Evolutionary conservation across 106 monocot species (phyloP).

Genomic region (Apostasia shenzhenica): DNA sequence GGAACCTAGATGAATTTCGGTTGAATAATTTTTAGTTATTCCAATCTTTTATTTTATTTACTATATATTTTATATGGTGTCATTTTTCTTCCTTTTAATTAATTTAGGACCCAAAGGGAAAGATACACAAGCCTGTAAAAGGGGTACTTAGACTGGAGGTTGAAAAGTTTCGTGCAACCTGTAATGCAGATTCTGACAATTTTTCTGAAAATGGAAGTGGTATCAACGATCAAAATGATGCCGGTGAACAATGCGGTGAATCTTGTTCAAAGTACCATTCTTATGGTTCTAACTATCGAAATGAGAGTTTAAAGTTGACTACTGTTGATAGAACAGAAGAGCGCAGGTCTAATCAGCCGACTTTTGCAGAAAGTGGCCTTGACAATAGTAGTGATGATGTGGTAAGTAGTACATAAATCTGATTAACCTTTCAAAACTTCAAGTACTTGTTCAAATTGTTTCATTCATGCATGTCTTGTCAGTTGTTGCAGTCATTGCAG

Average conservation of each 20-base stretch:
- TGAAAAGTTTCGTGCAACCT: constrained; percentile 60
- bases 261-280: constrained; percentile 20
- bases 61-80: not conserved
- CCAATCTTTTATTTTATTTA: not conserved
- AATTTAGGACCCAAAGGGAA: constrained; percentile 85
- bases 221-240: constrained; percentile 47
- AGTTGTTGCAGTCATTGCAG: too few relatives aligned
- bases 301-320: constrained; percentile 18
- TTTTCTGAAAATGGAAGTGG: constrained; percentile 74
- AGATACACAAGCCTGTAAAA: constrained; percentile 96
- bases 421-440: not conserved
- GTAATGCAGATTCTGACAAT: constrained; percentile 40
- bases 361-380: constrained; percentile 12
- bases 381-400: constrained; percentile 34
- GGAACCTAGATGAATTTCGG: too few relatives aligned
- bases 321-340: constrained; percentile 29
- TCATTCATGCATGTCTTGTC: not conserved
- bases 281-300: constrained; percentile 29
- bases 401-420: constrained; percentile 20
- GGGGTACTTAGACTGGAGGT: constrained; percentile 80
- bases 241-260: constrained; percentile 28
- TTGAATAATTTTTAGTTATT: not conserved
- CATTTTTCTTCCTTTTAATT: not conserved
- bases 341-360: constrained; percentile 21
- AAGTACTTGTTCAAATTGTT: not conserved